phyloP scores from a whole-genome alignment of 495 filamentous ascomycete species.

The Chaetomium tenue region DNA sequence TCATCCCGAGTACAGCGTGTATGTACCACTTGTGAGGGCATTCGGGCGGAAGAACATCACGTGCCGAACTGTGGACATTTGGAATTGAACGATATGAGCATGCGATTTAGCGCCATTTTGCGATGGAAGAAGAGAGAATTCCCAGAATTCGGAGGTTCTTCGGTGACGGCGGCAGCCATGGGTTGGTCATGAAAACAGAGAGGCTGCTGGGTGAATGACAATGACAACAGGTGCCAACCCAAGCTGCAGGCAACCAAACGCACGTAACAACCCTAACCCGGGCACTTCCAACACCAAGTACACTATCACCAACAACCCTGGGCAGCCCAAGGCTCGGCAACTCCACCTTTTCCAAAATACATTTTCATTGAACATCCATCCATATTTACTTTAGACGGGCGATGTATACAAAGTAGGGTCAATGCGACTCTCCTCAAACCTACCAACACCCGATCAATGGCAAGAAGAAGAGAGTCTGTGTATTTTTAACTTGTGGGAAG shows the following conservation, averaged over 20 bases:
- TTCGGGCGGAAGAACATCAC: constrained; percentile 14
- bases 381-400: too few relatives aligned
- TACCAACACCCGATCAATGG: neutral
- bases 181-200: neutral
- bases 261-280: too few relatives aligned
- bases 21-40: neutral
- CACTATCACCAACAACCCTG: too few relatives aligned
- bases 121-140: neutral
- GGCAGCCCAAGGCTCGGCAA: too few relatives aligned
- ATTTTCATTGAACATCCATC: too few relatives aligned
- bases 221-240: neutral
- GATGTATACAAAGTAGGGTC: too few relatives aligned
- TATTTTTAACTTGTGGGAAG: neutral
- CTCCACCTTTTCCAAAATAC: too few relatives aligned
- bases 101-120: neutral
- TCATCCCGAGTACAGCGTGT: neutral
- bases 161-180: neutral
- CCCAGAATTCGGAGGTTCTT: neutral
- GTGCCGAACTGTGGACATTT: neutral
- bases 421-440: too few relatives aligned
- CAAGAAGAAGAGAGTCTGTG: neutral
- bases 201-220: neutral
- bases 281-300: too few relatives aligned
- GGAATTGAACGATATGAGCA: neutral
- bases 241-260: constrained; percentile 1